Conservation (phyloP, 768 basidiomycete genomes). For the Auricularia sp. region DNA sequence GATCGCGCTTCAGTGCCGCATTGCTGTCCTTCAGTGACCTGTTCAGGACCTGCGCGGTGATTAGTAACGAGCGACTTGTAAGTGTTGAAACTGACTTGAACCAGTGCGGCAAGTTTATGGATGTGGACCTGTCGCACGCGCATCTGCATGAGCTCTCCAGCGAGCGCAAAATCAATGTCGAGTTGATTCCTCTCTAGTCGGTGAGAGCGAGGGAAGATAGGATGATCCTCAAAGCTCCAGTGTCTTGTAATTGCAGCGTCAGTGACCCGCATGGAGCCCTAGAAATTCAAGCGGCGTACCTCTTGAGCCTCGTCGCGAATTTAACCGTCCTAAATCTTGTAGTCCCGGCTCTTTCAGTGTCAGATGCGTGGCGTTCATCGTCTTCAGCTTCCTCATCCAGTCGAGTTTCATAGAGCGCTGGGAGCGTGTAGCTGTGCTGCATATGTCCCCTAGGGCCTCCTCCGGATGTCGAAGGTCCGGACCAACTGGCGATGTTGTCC, state of each 20-base stretch:
- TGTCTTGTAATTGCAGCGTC: neutral
- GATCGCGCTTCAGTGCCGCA: conserved; percentile 46
- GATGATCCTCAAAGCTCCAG: neutral
- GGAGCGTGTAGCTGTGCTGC: neutral
- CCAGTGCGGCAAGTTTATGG: conserved; percentile 48
- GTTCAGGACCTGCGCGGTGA: conserved; percentile 37
- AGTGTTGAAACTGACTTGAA: conserved; percentile 33
- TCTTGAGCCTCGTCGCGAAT: neutral
- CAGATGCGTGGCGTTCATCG: neutral
- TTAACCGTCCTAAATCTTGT: neutral
- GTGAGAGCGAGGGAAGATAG: neutral
- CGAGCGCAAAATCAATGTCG: conserved; percentile 70
- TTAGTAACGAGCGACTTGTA: neutral
- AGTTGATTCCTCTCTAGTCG: conserved; percentile 17
- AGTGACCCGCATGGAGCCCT: neutral
- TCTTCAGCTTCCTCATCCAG: neutral
- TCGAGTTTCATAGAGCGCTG: neutral
- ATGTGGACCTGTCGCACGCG: conserved; percentile 58
- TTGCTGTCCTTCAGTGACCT: conserved; percentile 45
- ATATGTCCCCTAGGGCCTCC: conserved; percentile 10
- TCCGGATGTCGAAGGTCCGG: conserved; percentile 38
- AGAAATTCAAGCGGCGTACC: neutral
- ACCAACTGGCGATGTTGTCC: conserved; percentile 44
- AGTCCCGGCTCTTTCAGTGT: neutral
- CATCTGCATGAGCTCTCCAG: conserved; percentile 65